phyloP scores from a whole-genome alignment of 768 basidiomycete species.

The Kwoniella dendrophila region DNA sequence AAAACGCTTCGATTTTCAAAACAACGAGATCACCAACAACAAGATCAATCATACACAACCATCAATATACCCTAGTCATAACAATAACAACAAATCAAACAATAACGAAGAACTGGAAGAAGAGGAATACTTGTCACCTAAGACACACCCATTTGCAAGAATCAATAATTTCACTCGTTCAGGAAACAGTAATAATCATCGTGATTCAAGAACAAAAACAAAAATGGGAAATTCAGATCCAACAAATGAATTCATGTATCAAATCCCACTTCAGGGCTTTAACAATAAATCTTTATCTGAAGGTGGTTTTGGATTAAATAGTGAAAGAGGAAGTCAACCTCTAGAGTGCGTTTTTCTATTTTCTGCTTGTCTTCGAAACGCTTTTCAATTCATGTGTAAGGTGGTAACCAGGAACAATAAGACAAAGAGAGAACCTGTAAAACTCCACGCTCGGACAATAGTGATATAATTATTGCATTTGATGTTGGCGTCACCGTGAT shows the following conservation, averaged over 20 bases:
- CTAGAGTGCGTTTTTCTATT: constrained; percentile 36
- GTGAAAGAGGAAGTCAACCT: constrained; percentile 11
- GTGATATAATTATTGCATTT: too few species aligned
- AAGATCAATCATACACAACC: constrained; percentile 3
- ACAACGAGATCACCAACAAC: neutral
- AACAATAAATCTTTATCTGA: constrained; percentile 9
- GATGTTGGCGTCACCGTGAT: too few species aligned
- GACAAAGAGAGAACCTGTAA: neutral
- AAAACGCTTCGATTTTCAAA: neutral
- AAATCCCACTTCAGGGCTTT: constrained; percentile 21
- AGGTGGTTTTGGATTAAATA: constrained; percentile 14
- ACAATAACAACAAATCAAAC: too few species aligned
- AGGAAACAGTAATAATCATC: too few species aligned
- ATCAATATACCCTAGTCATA: constrained; percentile 1
- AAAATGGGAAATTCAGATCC: constrained; percentile 39
- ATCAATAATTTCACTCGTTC: constrained; percentile 7
- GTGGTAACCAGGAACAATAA: constrained; percentile 1
- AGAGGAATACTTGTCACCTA: constrained; percentile 13
- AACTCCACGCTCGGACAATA: neutral
- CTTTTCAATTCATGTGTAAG: neutral
- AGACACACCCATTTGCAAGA: constrained; percentile 21
- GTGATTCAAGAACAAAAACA: too few species aligned
- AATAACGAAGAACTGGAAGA: neutral
- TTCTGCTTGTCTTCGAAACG: too few species aligned
- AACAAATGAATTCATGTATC: constrained; percentile 46